Base-by-base conservation (phyloP, 1,139 yeast genomes). In the Geotrichum carabidarum region DNA sequence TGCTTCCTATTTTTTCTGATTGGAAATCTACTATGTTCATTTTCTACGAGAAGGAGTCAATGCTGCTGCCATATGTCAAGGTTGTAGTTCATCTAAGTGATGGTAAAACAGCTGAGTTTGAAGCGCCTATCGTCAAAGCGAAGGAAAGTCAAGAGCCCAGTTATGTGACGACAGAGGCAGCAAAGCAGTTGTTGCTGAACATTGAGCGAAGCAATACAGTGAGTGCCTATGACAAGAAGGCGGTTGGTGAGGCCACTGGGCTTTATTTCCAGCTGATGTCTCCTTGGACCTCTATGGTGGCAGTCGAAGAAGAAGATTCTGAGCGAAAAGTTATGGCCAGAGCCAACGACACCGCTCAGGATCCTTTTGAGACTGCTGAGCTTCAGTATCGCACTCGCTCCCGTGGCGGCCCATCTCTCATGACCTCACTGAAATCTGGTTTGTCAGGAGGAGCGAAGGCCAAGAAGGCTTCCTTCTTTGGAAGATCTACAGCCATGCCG, bases 251-350 rank as follows among this genome's bases (percentile, higher is more conserved):
- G 22, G 44, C 49, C 8, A 27, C 42, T 14, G 51, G 51, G 5
- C 36, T 43, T 12, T 35, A 42, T 12, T 53, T 53, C 30, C 44
- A 47, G 14, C 12, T 53, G 34, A n/a, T 50, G 37, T 44, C 56
- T 15, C 35, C 41, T 7, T 53, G 56, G 56, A 53, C 53, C n/a
- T 49, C 53, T 4, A 15, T 53, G 12, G 44, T 53, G 2, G 53
- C 56, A 14, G 40, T 50, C 35, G 56, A 53, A 32, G 30, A 49
- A 34, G 17, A 15, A 2, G 31, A 44, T 6, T 14, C 17, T n/a
- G 30, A 38, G 15, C 12, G 44, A 38, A 35, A 34, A 30, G 44
- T 27, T 15, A 12, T 27, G 12, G 27, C 27, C 27, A 22, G 27
- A 5, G 27, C 27, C 27, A 22, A 3, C 3, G 27, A 22, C 5